These are phyloP conservation scores for Myrica gale DNA, from an alignment of 306 rosid genomes.

Conservation along the genomic window DNA sequence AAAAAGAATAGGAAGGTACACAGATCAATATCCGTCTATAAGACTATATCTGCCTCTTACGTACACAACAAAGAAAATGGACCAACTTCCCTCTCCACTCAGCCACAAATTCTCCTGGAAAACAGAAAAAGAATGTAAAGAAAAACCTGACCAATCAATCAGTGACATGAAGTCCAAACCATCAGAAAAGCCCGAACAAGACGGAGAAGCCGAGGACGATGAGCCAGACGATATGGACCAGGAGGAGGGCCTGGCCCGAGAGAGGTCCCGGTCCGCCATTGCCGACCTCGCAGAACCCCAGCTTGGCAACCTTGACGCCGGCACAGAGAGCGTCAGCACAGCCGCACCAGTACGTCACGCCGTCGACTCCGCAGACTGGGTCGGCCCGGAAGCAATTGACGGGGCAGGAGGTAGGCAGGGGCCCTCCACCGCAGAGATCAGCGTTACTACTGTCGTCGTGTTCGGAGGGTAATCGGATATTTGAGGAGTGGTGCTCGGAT, in stretches of 20 bases:
- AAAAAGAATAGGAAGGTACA: background rate
- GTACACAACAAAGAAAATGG: background rate
- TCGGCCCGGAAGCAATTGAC: slow-evolving; percentile 73
- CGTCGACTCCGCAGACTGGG: slow-evolving; percentile 88
- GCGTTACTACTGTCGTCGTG: slow-evolving; percentile 14
- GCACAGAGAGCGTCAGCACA: slow-evolving; percentile 81
- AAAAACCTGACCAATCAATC: background rate
- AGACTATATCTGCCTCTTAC: background rate
- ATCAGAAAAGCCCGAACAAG: slow-evolving; percentile 67
- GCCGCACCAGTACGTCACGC: slow-evolving; percentile 93
- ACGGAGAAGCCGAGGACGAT: slow-evolving; percentile 73
- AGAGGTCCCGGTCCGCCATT: slow-evolving; percentile 67
- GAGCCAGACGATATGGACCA: slow-evolving; percentile 85
- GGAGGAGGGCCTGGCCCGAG: slow-evolving; percentile 81
- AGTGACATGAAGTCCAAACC: background rate
- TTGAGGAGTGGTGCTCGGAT: slow-evolving; percentile 29
- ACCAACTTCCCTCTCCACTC: background rate
- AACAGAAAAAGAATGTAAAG: background rate
- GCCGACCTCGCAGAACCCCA: slow-evolving; percentile 79
- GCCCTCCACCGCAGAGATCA: slow-evolving; percentile 36
- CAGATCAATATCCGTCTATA: background rate
- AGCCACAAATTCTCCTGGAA: background rate
- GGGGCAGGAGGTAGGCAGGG: slow-evolving; percentile 50
- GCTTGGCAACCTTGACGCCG: slow-evolving; percentile 55
- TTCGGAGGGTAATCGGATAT: slow-evolving; percentile 46